Evolutionary conservation across 2,329 filamentous ascomycete species (phyloP).

Genomic region (Fusarium agapanthi): DNA sequence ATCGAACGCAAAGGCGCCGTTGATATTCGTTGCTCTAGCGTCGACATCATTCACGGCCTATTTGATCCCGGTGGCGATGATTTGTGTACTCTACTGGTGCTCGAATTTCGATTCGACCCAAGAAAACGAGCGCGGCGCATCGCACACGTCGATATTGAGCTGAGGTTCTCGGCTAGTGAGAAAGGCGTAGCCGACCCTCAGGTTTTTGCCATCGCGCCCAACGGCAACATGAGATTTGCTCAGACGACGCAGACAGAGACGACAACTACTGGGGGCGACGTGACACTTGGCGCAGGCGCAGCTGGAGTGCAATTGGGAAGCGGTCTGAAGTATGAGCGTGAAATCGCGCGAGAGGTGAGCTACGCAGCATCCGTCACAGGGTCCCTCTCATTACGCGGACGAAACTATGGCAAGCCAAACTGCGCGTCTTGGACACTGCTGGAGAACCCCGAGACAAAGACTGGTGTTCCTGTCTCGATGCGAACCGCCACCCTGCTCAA

Average conservation of each 20-base stretch:
- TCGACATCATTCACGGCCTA: not conserved
- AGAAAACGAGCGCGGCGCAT: not conserved
- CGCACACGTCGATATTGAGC: conserved; percentile 1
- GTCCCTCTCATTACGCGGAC: rapidly evolving
- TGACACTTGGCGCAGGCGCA: not conserved
- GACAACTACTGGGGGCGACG: not conserved
- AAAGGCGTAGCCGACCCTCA: not conserved
- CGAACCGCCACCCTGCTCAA: not conserved
- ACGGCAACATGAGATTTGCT: not conserved
- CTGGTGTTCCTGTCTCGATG: conserved; percentile 1
- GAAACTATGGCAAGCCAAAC: not conserved
- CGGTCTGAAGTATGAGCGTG: not conserved
- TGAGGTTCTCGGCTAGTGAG: not conserved
- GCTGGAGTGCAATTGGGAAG: not conserved
- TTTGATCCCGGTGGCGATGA: conserved; percentile 20
- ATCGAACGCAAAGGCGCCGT: conserved; percentile 5
- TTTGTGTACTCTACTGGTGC: conserved; percentile 1
- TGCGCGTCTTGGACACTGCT: conserved; percentile 7
- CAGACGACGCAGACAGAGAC: not conserved
- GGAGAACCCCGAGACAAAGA: conserved; percentile 10
- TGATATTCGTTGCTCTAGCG: conserved; percentile 7
- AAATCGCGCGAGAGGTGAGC: not conserved
- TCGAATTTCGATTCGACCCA: conserved; percentile 3
- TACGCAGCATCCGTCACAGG: not conserved
- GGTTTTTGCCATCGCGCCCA: conserved; percentile 6